These are phyloP conservation scores for Gastrolobium bilobum DNA, from an alignment of 306 rosid genomes.

Conservation along the genomic window DNA sequence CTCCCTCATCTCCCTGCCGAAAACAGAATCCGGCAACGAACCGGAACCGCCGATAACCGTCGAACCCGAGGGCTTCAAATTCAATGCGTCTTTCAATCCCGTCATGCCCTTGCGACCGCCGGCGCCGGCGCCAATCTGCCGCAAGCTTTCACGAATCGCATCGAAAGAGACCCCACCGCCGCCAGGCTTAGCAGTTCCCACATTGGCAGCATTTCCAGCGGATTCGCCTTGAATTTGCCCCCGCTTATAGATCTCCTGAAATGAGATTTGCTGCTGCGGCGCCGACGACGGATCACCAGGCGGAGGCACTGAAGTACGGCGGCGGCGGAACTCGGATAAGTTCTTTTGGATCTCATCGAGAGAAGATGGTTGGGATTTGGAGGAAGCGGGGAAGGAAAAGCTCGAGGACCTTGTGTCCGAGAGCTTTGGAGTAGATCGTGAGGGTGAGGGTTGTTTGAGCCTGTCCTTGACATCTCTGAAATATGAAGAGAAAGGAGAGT, in stretches of 20 bases:
- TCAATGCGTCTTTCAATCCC: slow-evolving; percentile 20
- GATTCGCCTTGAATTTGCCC: slow-evolving; percentile 27
- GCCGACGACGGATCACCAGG: neutral
- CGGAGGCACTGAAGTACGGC: slow-evolving; percentile 34
- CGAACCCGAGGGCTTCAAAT: slow-evolving; percentile 41
- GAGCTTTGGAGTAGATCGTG: neutral
- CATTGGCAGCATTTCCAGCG: neutral
- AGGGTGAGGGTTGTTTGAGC: slow-evolving; percentile 46
- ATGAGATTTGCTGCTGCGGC: slow-evolving; percentile 44
- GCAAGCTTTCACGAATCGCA: slow-evolving; percentile 53
- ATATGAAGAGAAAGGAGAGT: slow-evolving; percentile 45
- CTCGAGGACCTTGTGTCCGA: neutral
- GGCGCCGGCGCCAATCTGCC: neutral
- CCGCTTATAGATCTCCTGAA: slow-evolving; percentile 48
- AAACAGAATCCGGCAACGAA: slow-evolving; percentile 44
- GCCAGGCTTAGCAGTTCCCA: neutral
- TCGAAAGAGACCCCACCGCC: neutral
- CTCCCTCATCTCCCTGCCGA: slow-evolving; percentile 55
- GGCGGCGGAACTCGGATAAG: slow-evolving; percentile 51
- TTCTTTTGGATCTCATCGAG: slow-evolving; percentile 56
- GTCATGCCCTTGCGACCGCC: slow-evolving; percentile 33
- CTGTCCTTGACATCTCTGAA: slow-evolving; percentile 55
- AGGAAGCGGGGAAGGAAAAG: neutral
- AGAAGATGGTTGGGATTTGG: neutral
- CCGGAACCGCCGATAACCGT: slow-evolving; percentile 50